Conservation (phyloP, 2,329 filamentous ascomycete species). For the Xylariaceae sp. region DNA sequence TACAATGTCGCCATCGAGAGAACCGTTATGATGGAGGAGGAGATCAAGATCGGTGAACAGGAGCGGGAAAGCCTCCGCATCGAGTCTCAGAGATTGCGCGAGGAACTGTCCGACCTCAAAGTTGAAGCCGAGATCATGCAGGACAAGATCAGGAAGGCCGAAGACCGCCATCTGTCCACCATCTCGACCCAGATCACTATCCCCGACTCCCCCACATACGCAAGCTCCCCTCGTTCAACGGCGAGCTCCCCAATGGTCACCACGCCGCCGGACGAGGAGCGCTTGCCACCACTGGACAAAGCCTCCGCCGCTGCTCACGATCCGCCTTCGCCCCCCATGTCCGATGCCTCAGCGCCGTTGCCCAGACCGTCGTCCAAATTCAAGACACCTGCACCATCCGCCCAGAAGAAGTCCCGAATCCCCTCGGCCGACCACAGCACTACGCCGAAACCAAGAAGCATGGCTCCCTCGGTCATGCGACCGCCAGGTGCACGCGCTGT, state of each 20-base stretch:
- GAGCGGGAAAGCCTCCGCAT: constrained; percentile 87
- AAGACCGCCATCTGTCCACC: constrained; percentile 53
- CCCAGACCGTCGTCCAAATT: constrained; percentile 47
- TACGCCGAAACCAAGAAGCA: constrained; percentile 49
- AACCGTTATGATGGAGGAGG: constrained; percentile 89
- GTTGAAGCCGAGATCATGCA: constrained; percentile 92
- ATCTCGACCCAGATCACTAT: constrained; percentile 61
- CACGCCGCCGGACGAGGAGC: constrained; percentile 75
- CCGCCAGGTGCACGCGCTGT: constrained; percentile 42
- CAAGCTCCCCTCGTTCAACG: constrained; percentile 76
- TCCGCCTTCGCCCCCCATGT: constrained; percentile 90
- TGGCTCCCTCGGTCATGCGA: constrained; percentile 35
- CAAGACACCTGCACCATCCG: constrained; percentile 31
- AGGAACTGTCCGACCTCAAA: constrained; percentile 88
- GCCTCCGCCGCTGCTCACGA: constrained; percentile 66
- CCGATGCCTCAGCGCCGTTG: constrained; percentile 68
- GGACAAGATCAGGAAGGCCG: constrained; percentile 81
- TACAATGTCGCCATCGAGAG: constrained; percentile 93
- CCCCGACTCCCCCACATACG: constrained; percentile 68
- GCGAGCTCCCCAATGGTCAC: constrained; percentile 85
- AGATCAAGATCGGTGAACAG: constrained; percentile 85
- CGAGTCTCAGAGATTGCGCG: constrained; percentile 81
- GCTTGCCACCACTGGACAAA: constrained; percentile 47
- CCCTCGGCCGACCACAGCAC: constrained; percentile 51
- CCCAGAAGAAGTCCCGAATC: constrained; percentile 47